Evolutionary conservation across 805 yeast genomes (phyloP).

Genomic region (Barnettozyma californica): DNA sequence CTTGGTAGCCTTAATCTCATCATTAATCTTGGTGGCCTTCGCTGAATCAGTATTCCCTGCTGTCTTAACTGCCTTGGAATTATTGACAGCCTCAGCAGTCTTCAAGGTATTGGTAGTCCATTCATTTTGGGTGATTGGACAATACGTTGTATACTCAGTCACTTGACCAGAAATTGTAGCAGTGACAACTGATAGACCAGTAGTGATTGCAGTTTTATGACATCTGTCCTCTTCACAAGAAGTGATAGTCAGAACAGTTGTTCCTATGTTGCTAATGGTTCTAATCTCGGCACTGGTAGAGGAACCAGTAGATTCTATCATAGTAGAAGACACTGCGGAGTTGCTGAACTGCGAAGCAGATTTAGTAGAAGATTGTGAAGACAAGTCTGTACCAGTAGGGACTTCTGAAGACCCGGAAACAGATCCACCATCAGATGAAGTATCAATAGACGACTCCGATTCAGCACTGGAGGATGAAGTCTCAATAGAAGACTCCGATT

Average conservation of each 20-base stretch:
- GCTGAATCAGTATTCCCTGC: background rate
- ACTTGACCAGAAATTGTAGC: slow-evolving; percentile 25
- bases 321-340: no score
- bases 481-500: background rate
- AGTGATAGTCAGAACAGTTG: slow-evolving; percentile 18
- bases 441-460: background rate
- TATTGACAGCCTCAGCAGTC: background rate
- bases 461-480: background rate
- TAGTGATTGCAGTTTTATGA: slow-evolving; percentile 22
- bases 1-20: background rate
- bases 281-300: background rate
- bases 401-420: background rate
- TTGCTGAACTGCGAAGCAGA: no score
- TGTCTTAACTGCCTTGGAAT: no score
- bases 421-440: background rate
- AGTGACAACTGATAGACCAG: slow-evolving; percentile 28
- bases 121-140: slow-evolving; percentile 7
- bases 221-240: slow-evolving; percentile 27
- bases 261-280: background rate
- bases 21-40: background rate
- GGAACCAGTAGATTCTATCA: background rate
- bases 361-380: no score
- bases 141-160: slow-evolving; percentile 26
- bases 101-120: background rate
- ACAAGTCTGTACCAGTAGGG: no score